Evolutionary conservation across 805 yeast species (phyloP).

Genomic region (Candida pseudofarinosa): DNA sequence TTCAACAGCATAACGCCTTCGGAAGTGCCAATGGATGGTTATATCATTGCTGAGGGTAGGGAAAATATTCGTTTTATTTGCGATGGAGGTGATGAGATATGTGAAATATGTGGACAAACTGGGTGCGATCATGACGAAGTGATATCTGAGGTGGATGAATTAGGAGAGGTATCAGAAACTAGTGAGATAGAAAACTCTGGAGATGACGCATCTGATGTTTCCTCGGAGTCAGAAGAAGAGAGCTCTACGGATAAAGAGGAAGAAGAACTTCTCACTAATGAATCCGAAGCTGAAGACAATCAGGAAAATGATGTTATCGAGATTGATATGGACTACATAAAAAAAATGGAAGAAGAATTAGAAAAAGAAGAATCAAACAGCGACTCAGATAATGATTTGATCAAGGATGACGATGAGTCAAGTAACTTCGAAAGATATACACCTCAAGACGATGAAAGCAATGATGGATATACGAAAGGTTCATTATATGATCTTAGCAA

Average conservation of each 20-base stretch:
- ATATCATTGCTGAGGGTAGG: slow-evolving; percentile 12
- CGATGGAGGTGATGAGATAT: slow-evolving; percentile 25
- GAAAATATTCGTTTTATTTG: slow-evolving; percentile 67
- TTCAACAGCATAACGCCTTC: slow-evolving; percentile 64
- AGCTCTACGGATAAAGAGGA: slow-evolving; percentile 21
- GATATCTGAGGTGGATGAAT: slow-evolving; percentile 16
- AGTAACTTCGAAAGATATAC: no score
- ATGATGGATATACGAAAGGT: slow-evolving; percentile 9
- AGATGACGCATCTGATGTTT: slow-evolving; percentile 4
- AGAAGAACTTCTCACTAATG: slow-evolving; percentile 15
- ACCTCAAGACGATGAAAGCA: neutral
- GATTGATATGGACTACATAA: slow-evolving; percentile 17
- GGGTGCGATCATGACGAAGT: slow-evolving; percentile 30
- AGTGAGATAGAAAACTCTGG: slow-evolving; percentile 9
- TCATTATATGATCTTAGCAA: slow-evolving; percentile 24
- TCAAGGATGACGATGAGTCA: slow-evolving; percentile 15
- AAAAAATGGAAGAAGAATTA: slow-evolving; percentile 16
- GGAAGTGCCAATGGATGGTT: slow-evolving; percentile 7
- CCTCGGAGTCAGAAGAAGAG: slow-evolving; percentile 11
- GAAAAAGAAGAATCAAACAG: slow-evolving; percentile 10
- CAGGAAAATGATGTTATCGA: slow-evolving; percentile 10
- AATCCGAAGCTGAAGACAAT: slow-evolving; percentile 15
- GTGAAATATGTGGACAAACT: slow-evolving; percentile 29
- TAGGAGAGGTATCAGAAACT: slow-evolving; percentile 10
- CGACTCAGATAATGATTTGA: no score